Base-by-base conservation (phyloP, 495 filamentous ascomycete species). In the Elasticomyces elasticus region DNA sequence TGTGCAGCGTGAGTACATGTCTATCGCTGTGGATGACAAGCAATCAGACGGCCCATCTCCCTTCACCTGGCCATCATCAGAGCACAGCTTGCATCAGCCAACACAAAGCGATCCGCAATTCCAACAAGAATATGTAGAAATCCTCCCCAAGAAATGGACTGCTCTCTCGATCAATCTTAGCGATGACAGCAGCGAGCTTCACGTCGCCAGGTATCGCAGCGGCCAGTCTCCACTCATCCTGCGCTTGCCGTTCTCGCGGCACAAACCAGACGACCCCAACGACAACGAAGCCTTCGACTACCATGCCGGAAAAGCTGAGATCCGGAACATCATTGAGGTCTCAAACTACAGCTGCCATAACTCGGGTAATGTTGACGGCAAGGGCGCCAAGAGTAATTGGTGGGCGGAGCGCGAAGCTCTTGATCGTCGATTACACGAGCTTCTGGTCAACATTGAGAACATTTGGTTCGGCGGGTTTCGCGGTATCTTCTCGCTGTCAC, bases 381-480 rank as follows among this genome's bases (percentile, higher is more conserved):
- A 79, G 56, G 73, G 75, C 13, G 76, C 76, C 37, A 92, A 86
- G 71, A 76, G 75, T 25, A 79, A 79, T 31, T 98, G 92, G 92
- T 98, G 92, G 92, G 79, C 78, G 13, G 82, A 84, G 58, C 80
- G 92, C 13, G 83, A 91, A 66, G 74, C 77, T 5, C 73, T 98
- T 20, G 90, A 98, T 66, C 66, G 72, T 15, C 82, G 85, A 2
- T 70, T 98, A 44, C 82, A 79, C 56, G 85, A 85, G 44, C 75
- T 97, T 2, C 75, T 97, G 23, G 72, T 80, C 24, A 91, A 86
- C 53, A 87, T 98, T 37, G 91, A 97, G 63, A 82, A 84, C 47
- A 79, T 91, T 33, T 98, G 92, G 92, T 81, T 98, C 22, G 91
- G 91, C 37, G 92, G 92, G 0, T 98, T 97, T 71, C 79, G 81